Percentiles rank a stretch among this genome's conserved stretches.
These are phyloP conservation scores for Aspergillus sp. DNA, from an alignment of 2,329 filamentous ascomycete species.

Conservation along the genomic window DNA sequence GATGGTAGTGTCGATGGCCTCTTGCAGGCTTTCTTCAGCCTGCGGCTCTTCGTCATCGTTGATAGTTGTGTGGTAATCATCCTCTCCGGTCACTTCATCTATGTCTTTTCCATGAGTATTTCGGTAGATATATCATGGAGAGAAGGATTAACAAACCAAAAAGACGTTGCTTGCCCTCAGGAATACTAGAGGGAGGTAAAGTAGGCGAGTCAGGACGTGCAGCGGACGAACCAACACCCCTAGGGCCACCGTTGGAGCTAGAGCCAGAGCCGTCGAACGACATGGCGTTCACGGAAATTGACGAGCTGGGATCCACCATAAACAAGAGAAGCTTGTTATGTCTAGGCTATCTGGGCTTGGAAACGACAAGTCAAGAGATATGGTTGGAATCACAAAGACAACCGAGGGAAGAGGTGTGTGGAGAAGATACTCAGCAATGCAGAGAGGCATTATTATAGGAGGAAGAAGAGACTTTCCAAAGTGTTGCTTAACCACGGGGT, in stretches of 20 bases:
- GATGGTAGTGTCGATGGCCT: background rate
- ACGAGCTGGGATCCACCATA: background rate
- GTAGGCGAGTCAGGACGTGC: background rate
- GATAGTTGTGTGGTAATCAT: background rate
- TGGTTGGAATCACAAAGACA: background rate
- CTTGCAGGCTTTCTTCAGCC: background rate
- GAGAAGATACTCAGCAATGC: background rate
- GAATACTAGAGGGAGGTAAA: background rate
- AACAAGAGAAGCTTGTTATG: background rate
- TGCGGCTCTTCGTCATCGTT: background rate
- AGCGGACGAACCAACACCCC: background rate
- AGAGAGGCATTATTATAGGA: background rate
- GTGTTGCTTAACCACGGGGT: background rate
- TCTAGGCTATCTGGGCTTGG: background rate
- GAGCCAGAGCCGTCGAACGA: background rate
- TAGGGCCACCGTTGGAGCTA: background rate
- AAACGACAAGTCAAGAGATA: background rate
- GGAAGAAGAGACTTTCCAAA: background rate
- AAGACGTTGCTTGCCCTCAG: too few species aligned
- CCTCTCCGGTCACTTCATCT: background rate
- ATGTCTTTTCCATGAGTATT: background rate
- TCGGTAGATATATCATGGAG: too few species aligned
- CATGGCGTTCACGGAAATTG: background rate
- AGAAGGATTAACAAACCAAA: too few species aligned
- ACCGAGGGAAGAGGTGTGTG: background rate